These are phyloP conservation scores for Yamadazyma friedrichii DNA, from an alignment of 1,139 yeast species.

Conservation along the genomic window DNA sequence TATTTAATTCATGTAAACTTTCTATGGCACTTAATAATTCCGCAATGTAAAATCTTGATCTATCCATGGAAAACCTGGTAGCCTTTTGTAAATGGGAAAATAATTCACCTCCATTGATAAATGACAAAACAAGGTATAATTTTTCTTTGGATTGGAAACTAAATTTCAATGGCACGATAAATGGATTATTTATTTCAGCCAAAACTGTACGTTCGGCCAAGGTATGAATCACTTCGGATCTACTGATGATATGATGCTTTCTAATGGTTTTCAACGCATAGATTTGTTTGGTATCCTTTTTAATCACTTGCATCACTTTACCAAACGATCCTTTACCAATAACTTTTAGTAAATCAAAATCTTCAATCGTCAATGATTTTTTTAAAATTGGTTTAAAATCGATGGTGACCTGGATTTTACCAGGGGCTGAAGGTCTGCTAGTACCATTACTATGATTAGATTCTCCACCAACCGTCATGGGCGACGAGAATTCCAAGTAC, in stretches of 20 bases:
- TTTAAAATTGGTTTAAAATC: conserved; percentile 73
- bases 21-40: conserved; percentile 91
- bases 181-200: conserved; percentile 93
- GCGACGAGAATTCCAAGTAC: conserved; percentile 37
- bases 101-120: conserved; percentile 95
- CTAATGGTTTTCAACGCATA: conserved; percentile 93
- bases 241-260: conserved; percentile 89
- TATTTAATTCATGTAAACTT: conserved; percentile 84
- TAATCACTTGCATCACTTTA: conserved; percentile 96
- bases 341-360: conserved; percentile 88
- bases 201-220: conserved; percentile 93
- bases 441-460: background rate
- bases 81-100: conserved; percentile 93
- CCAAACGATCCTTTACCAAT: conserved; percentile 98
- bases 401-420: conserved; percentile 60
- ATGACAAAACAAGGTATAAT: conserved; percentile 82
- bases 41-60: conserved; percentile 91
- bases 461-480: background rate
- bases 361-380: conserved; percentile 78
- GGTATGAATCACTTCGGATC: conserved; percentile 95
- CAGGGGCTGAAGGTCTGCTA: conserved; percentile 2
- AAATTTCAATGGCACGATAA: conserved; percentile 94
- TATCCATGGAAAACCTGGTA: conserved; percentile 83
- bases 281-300: conserved; percentile 89
- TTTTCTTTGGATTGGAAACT: conserved; percentile 96